Percentiles rank a stretch among this genome's conserved stretches.
These are phyloP conservation scores for Aspergillus ostianus DNA, from an alignment of 495 filamentous ascomycete species.

Conservation along the genomic window DNA sequence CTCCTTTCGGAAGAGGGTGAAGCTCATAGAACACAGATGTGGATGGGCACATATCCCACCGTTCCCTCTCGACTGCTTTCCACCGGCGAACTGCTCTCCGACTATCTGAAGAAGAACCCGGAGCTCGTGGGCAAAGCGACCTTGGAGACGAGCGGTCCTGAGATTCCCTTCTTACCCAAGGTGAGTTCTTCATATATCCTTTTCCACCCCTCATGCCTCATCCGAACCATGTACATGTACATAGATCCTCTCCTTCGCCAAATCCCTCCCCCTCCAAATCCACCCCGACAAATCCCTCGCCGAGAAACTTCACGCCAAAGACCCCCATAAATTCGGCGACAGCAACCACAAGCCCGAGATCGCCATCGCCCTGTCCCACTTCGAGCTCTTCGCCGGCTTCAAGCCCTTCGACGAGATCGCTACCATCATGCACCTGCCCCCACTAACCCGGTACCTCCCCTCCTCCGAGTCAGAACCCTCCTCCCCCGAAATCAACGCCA, in stretches of 20 bases:
- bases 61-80: conserved; percentile 62
- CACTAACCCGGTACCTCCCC: conserved; percentile 54
- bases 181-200: conserved; percentile 25
- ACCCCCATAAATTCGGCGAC: conserved; percentile 67
- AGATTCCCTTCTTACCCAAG: conserved; percentile 76
- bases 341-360: conserved; percentile 84
- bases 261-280: conserved; percentile 79
- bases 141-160: conserved; percentile 58
- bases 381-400: conserved; percentile 78
- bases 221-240: too few relatives aligned
- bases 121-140: conserved; percentile 65
- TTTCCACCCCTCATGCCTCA: neutral
- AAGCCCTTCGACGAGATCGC: conserved; percentile 64
- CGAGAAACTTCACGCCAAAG: conserved; percentile 56
- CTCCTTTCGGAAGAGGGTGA: neutral
- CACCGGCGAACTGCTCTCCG: conserved; percentile 62
- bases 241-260: conserved; percentile 71
- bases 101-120: conserved; percentile 62
- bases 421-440: conserved; percentile 55
- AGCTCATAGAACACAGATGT: conserved; percentile 49
- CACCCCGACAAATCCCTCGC: conserved; percentile 71
- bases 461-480: too few relatives aligned
- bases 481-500: conserved; percentile 65
- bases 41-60: conserved; percentile 79
- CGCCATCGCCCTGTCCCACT: conserved; percentile 69